Percentiles rank a stretch among this genome's conserved stretches.
phyloP scores from a whole-genome alignment of 2,329 filamentous ascomycete species.

The Chalara sp. region DNA sequence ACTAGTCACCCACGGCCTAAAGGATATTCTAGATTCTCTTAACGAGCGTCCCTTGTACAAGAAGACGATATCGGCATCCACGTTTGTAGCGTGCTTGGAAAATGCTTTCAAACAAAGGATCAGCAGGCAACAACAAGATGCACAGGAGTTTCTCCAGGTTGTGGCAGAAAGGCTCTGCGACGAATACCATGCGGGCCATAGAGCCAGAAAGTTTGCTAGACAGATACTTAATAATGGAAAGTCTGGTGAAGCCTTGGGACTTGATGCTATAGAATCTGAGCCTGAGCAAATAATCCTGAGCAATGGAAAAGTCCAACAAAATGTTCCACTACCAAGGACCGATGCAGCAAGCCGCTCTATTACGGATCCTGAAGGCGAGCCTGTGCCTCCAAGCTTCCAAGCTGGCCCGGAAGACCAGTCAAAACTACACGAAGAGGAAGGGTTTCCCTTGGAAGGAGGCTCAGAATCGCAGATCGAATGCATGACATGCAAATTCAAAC shows the following conservation, averaged over 20 bases:
- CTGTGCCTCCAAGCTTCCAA: neutral
- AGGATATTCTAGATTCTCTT: slow-evolving; percentile 84
- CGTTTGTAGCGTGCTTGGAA: slow-evolving; percentile 79
- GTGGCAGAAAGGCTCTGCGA: slow-evolving; percentile 88
- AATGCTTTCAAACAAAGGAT: slow-evolving; percentile 83
- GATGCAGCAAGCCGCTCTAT: too few relatives aligned
- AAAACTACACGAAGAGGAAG: slow-evolving; percentile 45
- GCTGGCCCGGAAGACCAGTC: neutral
- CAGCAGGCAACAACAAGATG: slow-evolving; percentile 92
- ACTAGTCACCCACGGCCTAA: slow-evolving; percentile 77
- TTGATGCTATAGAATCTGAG: slow-evolving; percentile 4
- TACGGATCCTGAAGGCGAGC: too few relatives aligned
- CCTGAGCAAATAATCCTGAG: slow-evolving; percentile 6
- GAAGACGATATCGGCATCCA: slow-evolving; percentile 85
- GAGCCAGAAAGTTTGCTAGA: slow-evolving; percentile 57
- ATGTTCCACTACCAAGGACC: neutral
- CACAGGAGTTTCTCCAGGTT: slow-evolving; percentile 93
- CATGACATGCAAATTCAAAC: slow-evolving; percentile 81
- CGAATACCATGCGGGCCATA: slow-evolving; percentile 81
- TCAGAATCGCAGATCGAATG: slow-evolving; percentile 96
- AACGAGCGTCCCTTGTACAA: slow-evolving; percentile 91
- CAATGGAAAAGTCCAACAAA: neutral
- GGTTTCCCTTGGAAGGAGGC: slow-evolving; percentile 87
- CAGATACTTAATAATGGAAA: neutral
- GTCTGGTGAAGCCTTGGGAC: slow-evolving; percentile 2